Percentiles rank a stretch among this genome's conserved stretches.
phyloP scores from a whole-genome alignment of 441 rosid species.

The Codiaeum variegatum region DNA sequence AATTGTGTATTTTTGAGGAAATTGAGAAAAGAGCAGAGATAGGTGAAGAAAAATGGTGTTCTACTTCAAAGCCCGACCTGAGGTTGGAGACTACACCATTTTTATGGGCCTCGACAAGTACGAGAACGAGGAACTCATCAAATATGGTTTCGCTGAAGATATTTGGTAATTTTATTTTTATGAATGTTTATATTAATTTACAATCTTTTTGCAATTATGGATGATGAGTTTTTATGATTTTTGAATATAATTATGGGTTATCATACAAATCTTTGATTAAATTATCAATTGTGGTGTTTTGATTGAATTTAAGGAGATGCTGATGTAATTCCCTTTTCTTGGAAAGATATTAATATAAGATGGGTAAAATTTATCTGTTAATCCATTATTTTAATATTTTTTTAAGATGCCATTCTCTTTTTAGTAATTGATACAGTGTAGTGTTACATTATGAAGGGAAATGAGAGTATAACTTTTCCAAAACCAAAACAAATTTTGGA shows the following conservation, averaged over 20 bases:
- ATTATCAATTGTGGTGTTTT: neutral
- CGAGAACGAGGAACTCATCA: slow-evolving; percentile 99
- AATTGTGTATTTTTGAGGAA: neutral
- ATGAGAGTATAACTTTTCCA: neutral
- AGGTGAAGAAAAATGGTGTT: slow-evolving; percentile 53
- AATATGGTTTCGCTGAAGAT: slow-evolving; percentile 94
- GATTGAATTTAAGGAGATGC: neutral
- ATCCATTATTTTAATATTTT: neutral
- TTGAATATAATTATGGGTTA: neutral
- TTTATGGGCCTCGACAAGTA: slow-evolving; percentile 98
- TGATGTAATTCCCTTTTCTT: neutral
- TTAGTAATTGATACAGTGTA: neutral
- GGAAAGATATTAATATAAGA: neutral
- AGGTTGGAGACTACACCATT: slow-evolving; percentile 93
- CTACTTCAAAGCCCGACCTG: slow-evolving; percentile 94
- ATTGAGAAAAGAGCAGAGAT: neutral
- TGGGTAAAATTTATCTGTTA: neutral
- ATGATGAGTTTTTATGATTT: neutral
- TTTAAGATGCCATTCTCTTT: neutral
- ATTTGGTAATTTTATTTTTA: slow-evolving; percentile 51
- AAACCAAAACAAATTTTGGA: neutral
- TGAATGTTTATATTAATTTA: neutral
- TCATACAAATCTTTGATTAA: neutral
- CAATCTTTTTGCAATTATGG: neutral
- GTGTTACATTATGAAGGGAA: no score